Evolutionary conservation across 768 basidiomycete species (phyloP).

Genomic region (Chalciporus piperatus): DNA sequence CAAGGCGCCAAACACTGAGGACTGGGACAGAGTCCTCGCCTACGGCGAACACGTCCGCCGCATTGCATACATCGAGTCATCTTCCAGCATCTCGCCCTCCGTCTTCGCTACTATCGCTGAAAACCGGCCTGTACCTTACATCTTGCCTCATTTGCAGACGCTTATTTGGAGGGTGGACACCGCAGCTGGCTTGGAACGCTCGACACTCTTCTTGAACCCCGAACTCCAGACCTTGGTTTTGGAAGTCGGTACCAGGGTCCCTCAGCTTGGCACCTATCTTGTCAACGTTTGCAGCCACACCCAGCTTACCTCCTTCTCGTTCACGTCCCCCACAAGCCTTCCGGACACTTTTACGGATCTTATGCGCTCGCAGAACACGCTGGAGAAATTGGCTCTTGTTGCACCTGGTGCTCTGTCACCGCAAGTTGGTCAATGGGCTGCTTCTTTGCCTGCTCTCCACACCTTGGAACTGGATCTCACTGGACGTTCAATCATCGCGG

Average conservation of each 20-base stretch:
- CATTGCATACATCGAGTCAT: slow-evolving; percentile 66
- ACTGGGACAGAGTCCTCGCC: slow-evolving; percentile 65
- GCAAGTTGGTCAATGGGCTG: slow-evolving; percentile 73
- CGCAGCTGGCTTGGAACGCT: slow-evolving; percentile 60
- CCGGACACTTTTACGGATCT: slow-evolving; percentile 72
- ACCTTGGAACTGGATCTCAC: slow-evolving; percentile 70
- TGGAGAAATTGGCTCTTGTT: slow-evolving; percentile 63
- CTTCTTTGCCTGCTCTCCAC: slow-evolving; percentile 59
- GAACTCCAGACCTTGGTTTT: slow-evolving; percentile 57
- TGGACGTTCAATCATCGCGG: slow-evolving; percentile 60
- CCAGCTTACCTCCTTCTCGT: slow-evolving; percentile 63
- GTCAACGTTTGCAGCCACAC: slow-evolving; percentile 61
- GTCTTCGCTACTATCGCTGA: slow-evolving; percentile 69
- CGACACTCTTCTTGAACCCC: slow-evolving; percentile 64
- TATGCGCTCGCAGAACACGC: slow-evolving; percentile 51
- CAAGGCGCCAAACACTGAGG: slow-evolving; percentile 58
- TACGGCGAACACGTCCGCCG: slow-evolving; percentile 69
- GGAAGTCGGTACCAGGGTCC: slow-evolving; percentile 56
- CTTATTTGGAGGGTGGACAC: slow-evolving; percentile 74
- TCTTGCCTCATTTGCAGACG: slow-evolving; percentile 67
- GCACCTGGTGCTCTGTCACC: slow-evolving; percentile 74
- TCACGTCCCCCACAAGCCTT: slow-evolving; percentile 65
- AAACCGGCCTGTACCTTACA: slow-evolving; percentile 55
- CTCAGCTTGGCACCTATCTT: slow-evolving; percentile 62
- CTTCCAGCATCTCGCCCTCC: slow-evolving; percentile 59